Conservation (phyloP, 225 moss, liverwort and hornwort genomes). For the Anthoceros angustus region DNA sequence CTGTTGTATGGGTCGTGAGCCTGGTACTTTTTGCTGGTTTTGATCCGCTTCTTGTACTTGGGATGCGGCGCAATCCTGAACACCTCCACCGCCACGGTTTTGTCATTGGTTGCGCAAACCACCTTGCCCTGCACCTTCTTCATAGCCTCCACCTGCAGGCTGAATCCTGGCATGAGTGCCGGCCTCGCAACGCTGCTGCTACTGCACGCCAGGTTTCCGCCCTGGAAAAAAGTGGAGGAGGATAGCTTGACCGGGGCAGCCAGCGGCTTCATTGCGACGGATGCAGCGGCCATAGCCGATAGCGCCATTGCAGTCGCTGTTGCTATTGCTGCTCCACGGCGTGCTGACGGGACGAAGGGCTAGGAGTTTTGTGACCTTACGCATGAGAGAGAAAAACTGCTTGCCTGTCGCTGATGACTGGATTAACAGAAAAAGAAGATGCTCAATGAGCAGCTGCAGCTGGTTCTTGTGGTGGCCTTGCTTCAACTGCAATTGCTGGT, state of each 20-base stretch:
- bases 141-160: conserved; percentile 47
- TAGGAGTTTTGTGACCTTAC: background rate
- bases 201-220: background rate
- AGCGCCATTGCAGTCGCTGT: background rate
- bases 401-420: background rate
- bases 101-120: conserved; percentile 46
- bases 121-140: conserved; percentile 92
- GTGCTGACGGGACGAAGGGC: background rate
- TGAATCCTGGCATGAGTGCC: conserved; percentile 1
- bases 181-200: background rate
- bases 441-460: conserved; percentile 2
- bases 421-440: background rate
- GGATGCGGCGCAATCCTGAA: conserved; percentile 42
- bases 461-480: background rate
- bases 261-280: background rate
- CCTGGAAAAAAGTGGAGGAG: background rate
- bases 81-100: conserved; percentile 80
- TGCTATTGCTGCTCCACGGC: background rate
- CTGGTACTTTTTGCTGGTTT: conserved; percentile 58
- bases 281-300: background rate
- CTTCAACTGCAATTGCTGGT: background rate
- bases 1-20: conserved; percentile 81
- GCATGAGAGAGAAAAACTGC: background rate
- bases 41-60: conserved; percentile 81
- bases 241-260: background rate